Evolutionary conservation across 345 rosid species (phyloP).

Genomic region (Angophora floribunda): DNA sequence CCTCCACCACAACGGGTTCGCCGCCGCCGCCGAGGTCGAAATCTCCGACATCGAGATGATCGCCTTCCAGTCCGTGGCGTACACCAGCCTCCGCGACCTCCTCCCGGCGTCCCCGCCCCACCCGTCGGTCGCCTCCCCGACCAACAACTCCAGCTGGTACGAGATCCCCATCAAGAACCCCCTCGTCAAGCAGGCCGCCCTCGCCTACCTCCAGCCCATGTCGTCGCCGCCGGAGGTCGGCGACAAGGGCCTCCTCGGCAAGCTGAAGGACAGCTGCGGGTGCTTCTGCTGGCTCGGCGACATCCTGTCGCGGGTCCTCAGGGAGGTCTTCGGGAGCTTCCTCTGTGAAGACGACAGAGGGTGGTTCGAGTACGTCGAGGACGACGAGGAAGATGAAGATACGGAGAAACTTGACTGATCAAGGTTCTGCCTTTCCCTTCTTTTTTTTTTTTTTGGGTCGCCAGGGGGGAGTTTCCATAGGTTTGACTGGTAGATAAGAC

Average conservation of each 20-base stretch:
- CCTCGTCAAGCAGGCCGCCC: slow-evolving; percentile 53
- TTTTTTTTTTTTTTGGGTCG: background rate
- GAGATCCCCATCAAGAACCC: slow-evolving; percentile 55
- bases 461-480: background rate
- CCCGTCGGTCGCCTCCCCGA: slow-evolving; percentile 14
- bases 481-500: background rate
- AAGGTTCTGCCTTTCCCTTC: background rate
- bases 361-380: background rate
- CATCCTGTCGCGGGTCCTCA: slow-evolving; percentile 3
- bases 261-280: slow-evolving; percentile 11
- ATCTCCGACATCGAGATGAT: slow-evolving; percentile 34
- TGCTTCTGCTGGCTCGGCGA: slow-evolving; percentile 22
- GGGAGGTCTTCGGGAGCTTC: slow-evolving; percentile 10
- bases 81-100: slow-evolving; percentile 50
- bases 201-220: slow-evolving; percentile 60
- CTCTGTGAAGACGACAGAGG: slow-evolving; percentile 2
- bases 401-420: slow-evolving; percentile 4
- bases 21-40: background rate
- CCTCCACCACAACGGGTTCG: slow-evolving; percentile 8
- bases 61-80: slow-evolving; percentile 10
- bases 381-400: slow-evolving; percentile 1
- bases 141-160: slow-evolving; percentile 32
- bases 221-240: slow-evolving; percentile 20
- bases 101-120: slow-evolving; percentile 15
- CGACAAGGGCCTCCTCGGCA: slow-evolving; percentile 16